These are phyloP conservation scores for Colletotrichum sp. DNA, from an alignment of 2,329 filamentous ascomycete species.

Conservation along the genomic window DNA sequence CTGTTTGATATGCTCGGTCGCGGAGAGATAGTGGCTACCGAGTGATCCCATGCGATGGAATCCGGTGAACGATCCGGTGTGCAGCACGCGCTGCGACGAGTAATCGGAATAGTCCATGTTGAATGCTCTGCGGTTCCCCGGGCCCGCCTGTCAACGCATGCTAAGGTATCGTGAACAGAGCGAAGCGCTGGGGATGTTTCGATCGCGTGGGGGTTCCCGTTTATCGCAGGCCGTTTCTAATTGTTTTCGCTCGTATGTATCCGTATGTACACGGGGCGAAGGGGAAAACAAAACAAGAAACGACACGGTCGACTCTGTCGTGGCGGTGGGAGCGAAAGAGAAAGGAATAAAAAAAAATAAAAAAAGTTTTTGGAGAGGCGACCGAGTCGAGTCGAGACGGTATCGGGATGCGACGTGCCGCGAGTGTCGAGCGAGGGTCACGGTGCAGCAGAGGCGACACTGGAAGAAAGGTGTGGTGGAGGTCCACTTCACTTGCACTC, in stretches of 20 bases:
- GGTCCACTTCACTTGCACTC: background rate
- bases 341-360: background rate
- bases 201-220: background rate
- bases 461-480: conserved; percentile 4
- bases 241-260: background rate
- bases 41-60: conserved; percentile 54
- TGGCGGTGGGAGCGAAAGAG: background rate
- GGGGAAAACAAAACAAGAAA: background rate
- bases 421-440: background rate
- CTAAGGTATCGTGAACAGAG: background rate
- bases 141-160: conserved; percentile 18
- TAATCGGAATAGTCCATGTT: conserved; percentile 19
- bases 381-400: conserved; percentile 8
- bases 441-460: background rate
- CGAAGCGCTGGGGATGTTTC: background rate
- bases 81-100: conserved; percentile 52
- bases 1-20: conserved; percentile 58
- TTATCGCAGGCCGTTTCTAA: background rate
- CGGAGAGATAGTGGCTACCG: conserved; percentile 64
- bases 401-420: conserved; percentile 12
- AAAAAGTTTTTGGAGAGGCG: conserved; percentile 4
- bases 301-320: background rate
- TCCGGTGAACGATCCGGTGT: conserved; percentile 66
- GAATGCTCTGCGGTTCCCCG: conserved; percentile 8
- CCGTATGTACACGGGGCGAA: background rate